Conservation (phyloP, 2,329 filamentous ascomycete genomes). For the Ascochyta koolunga region DNA sequence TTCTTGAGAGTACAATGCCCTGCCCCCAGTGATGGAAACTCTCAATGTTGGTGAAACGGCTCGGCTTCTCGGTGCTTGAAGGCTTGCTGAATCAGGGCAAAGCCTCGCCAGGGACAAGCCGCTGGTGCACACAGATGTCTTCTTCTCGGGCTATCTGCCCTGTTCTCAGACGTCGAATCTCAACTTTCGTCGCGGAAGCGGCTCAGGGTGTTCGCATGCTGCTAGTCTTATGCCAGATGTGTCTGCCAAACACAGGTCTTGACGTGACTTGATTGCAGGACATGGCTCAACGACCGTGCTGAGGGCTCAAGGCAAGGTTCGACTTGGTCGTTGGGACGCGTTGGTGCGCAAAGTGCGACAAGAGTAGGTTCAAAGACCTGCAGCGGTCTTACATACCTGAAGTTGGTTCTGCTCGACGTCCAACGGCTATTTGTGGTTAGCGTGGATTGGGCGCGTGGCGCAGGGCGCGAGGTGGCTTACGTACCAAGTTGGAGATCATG, state of each 20-base stretch:
- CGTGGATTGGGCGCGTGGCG: background rate
- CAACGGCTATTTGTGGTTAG: conserved; percentile 74
- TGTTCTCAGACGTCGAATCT: conserved; percentile 24
- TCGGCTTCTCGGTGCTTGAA: conserved; percentile 23
- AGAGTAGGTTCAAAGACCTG: conserved; percentile 50
- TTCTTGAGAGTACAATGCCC: conserved; percentile 26
- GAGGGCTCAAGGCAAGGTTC: conserved; percentile 23
- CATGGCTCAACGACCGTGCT: conserved; percentile 36
- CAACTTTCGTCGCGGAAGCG: conserved; percentile 36
- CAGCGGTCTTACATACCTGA: conserved; percentile 97
- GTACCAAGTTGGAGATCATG: conserved; percentile 97
- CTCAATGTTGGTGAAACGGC: conserved; percentile 15
- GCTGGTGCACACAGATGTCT: conserved; percentile 24
- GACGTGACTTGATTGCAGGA: conserved; percentile 36
- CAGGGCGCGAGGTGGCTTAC: conserved; percentile 52
- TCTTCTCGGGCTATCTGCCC: conserved; percentile 19
- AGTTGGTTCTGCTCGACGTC: conserved; percentile 97
- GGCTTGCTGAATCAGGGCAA: conserved; percentile 15
- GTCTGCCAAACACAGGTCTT: conserved; percentile 39
- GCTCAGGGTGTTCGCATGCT: conserved; percentile 39
- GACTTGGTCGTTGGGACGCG: conserved; percentile 42
- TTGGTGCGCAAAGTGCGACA: conserved; percentile 39
- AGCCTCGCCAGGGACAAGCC: conserved; percentile 19
- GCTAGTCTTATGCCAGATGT: conserved; percentile 39
- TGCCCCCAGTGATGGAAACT: conserved; percentile 20